Evolutionary conservation across 2,329 filamentous ascomycete genomes (phyloP).

Genomic region (Trichothecium sympodiale): DNA sequence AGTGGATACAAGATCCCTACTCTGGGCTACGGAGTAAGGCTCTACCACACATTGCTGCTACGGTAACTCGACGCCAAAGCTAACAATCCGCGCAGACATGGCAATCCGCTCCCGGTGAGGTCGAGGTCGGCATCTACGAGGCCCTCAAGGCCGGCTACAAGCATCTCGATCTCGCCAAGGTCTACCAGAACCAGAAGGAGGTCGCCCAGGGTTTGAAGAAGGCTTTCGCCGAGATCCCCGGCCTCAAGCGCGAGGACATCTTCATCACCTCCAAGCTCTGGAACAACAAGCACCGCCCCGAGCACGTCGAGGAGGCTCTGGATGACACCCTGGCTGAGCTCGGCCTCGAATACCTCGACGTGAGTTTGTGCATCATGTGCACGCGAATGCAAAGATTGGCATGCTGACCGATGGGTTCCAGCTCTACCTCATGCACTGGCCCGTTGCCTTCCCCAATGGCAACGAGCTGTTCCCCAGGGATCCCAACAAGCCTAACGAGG

Average conservation of each 20-base stretch:
- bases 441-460: constrained; percentile 31
- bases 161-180: constrained; percentile 43
- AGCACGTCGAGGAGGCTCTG: constrained; percentile 44
- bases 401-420: constrained; percentile 8
- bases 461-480: constrained; percentile 33
- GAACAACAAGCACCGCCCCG: constrained; percentile 49
- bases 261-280: constrained; percentile 59
- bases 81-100: constrained; percentile 47
- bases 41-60: too few species aligned
- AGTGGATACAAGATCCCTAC: constrained; percentile 55
- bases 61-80: too few species aligned
- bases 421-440: constrained; percentile 56
- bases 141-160: constrained; percentile 54
- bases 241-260: constrained; percentile 42
- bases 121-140: constrained; percentile 51
- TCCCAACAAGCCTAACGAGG: constrained; percentile 19
- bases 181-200: constrained; percentile 55
- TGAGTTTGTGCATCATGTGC: constrained; percentile 11
- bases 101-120: constrained; percentile 56
- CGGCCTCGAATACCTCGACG: constrained; percentile 45
- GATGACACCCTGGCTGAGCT: constrained; percentile 45
- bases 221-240: constrained; percentile 32
- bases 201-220: constrained; percentile 44
- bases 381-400: not conserved
- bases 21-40: constrained; percentile 37